Percentiles rank a stretch among this genome's conserved stretches.
Evolutionary conservation across 352 stramenopile species (phyloP).

Genomic region (Pythium rishiriense): DNA sequence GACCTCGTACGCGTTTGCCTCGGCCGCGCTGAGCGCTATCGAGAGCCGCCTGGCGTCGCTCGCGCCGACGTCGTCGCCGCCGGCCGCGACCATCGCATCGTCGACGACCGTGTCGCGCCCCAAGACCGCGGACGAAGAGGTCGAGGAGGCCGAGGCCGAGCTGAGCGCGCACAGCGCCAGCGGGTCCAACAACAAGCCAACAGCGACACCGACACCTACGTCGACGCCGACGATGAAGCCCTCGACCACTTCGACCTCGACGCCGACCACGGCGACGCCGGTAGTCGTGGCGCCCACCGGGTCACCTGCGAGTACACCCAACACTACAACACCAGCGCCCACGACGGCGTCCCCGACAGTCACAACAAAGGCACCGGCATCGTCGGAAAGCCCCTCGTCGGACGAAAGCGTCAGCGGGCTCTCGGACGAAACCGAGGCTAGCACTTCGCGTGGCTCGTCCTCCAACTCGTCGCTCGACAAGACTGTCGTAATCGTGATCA

Average conservation of each 20-base stretch:
- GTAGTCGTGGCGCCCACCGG: background rate
- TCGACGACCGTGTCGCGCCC: constrained; percentile 2
- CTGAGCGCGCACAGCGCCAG: constrained; percentile 1
- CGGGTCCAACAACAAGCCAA: background rate
- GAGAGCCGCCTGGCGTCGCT: background rate
- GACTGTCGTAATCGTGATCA: constrained; percentile 56
- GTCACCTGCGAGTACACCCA: background rate
- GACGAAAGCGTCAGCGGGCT: constrained; percentile 7
- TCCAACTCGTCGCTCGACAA: constrained; percentile 31
- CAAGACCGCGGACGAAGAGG: constrained; percentile 22
- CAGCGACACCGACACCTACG: background rate
- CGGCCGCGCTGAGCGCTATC: background rate
- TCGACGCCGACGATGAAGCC: background rate
- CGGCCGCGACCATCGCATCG: background rate
- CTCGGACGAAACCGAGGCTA: constrained; percentile 18
- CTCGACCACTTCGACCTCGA: background rate
- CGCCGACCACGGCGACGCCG: constrained; percentile 3
- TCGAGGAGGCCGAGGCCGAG: constrained; percentile 17
- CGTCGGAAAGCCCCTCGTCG: background rate
- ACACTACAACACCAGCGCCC: background rate
- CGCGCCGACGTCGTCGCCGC: background rate
- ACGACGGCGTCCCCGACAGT: background rate
- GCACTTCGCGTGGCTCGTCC: constrained; percentile 4
- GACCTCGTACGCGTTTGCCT: no score
- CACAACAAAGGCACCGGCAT: background rate